Conservation (phyloP, 768 basidiomycete genomes). For the Boletus coccyginus region DNA sequence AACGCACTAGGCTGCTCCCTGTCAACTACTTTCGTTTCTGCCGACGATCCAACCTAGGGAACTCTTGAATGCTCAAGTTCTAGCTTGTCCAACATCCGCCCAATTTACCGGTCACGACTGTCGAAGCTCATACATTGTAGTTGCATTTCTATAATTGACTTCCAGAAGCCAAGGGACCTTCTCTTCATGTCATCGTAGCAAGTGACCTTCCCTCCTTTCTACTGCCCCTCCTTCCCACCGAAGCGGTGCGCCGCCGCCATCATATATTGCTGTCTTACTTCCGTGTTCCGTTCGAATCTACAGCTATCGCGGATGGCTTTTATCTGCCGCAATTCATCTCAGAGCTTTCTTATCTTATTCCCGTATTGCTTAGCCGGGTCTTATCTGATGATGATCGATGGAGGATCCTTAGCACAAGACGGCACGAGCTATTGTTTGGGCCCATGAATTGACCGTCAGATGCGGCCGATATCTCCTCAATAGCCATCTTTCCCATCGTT, state of each 20-base stretch:
- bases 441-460: neutral
- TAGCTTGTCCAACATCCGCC: neutral
- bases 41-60: too few relatives aligned
- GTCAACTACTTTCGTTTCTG: neutral
- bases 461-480: neutral
- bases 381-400: conserved; percentile 16
- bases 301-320: neutral
- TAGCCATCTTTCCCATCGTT: conserved; percentile 5
- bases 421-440: neutral
- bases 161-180: neutral
- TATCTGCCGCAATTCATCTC: conserved; percentile 5
- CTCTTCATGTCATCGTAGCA: conserved; percentile 7
- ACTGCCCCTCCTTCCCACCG: conserved; percentile 5
- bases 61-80: neutral
- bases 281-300: conserved; percentile 6
- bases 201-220: conserved; percentile 4
- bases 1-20: neutral
- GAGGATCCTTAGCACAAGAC: neutral
- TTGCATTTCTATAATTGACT: neutral
- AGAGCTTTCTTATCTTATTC: neutral
- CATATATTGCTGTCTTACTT: neutral
- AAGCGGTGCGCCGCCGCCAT: conserved; percentile 4
- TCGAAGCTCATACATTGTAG: neutral
- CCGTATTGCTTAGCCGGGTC: neutral
- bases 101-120: neutral